Base-by-base conservation (phyloP, 805 yeast genomes). In the Cyberlindnera xishuangbannaensis region DNA sequence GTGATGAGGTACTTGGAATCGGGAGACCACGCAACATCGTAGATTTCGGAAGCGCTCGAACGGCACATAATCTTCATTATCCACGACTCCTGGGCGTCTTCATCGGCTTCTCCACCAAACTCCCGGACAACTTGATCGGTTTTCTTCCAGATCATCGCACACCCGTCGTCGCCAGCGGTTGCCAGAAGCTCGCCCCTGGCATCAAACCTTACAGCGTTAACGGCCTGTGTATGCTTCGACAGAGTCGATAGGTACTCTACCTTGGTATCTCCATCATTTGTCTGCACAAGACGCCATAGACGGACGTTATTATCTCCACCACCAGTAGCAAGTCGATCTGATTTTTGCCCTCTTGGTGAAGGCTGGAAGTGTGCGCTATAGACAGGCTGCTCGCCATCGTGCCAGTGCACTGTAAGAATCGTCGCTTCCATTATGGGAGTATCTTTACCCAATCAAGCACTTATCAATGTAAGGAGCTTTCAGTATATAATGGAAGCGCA, bases 271-370 rank as follows among this genome's bases (percentile, higher is more conserved):
- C 49, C 50, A 4, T 49, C 43, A 7, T 39, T 36, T 10, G 33
- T 55, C 40, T 34, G 45, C 18, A 75, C 59, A 31, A 43, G 18
- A 7, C 34, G 28, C 47, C 47, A 43, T 3, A 43, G 16, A 18
- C 97, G 67, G n/a, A 86, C 81, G 47, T 84, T 83, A 53, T 82
- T 83, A 57, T 92, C 98, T 26, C 97, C 97, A 16, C 97, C 97
- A 0, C 86, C 95, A 0, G 97, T 90, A 4, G 80, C 90, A 22
- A 90, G 60, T 31, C 94, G 69, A 8, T 51, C 47, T 0, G 69
- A 51, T 15, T 45, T 19, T 9, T 34, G 28, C 7, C 26, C 25
- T 25, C 46, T 43, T n/a, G n/a, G n/a, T 7, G 15, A 12, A 2
- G 78, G 78, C 51, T 82, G 88, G 52, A 78, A 75, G 39, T 73